Evolutionary conservation across 257 asterid genomes (phyloP).

Genomic region (Scutellaria galericulata): DNA sequence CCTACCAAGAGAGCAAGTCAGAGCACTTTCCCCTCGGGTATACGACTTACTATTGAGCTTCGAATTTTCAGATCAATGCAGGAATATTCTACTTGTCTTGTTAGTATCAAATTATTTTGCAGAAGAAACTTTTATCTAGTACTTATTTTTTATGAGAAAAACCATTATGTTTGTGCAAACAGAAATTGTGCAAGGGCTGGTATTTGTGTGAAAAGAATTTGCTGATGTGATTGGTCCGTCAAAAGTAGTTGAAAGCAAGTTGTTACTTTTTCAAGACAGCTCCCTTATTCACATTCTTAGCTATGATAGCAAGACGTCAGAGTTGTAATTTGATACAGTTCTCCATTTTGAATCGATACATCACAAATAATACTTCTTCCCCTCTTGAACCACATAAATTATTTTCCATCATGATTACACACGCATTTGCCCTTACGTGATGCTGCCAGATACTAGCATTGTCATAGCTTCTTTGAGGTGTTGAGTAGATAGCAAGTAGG

Average conservation of each 20-base stretch:
- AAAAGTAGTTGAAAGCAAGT: neutral
- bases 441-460: neutral
- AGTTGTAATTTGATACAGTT: neutral
- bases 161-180: neutral
- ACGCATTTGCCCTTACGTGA: no score
- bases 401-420: neutral
- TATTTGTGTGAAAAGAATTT: neutral
- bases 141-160: no score
- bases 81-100: neutral
- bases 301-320: neutral
- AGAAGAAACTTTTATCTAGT: no score
- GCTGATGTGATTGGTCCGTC: neutral
- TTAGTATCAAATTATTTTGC: no score
- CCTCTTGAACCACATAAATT: neutral
- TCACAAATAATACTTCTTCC: neutral
- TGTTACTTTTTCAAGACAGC: neutral
- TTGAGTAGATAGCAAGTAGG: neutral
- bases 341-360: no score
- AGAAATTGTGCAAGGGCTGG: slow-evolving; percentile 9
- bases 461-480: neutral
- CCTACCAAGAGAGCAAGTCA: slow-evolving; percentile 56
- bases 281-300: no score
- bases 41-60: neutral
- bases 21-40: slow-evolving; percentile 80
- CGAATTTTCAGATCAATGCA: neutral